Evolutionary conservation across 176 grass and related monocot species (phyloP), one percentile per base, ranked within the genome.

Genomic region (Oropetium thomaeum): DNA sequence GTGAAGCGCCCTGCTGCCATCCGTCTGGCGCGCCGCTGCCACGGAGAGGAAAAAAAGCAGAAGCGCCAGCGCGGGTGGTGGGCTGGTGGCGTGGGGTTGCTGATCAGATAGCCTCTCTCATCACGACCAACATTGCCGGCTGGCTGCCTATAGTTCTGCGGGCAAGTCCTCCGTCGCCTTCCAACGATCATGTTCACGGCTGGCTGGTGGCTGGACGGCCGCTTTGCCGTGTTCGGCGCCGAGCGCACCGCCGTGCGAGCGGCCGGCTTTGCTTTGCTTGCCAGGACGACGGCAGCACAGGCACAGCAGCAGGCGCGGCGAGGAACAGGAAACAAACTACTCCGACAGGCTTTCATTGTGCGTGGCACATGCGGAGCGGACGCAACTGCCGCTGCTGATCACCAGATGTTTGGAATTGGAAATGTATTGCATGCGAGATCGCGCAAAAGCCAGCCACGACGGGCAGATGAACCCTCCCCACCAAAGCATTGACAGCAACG

Each of bases 191-290:
- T 19, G n/a, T n/a, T n/a, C n/a, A n/a, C n/a, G n/a, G n/a, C n/a
- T n/a, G n/a, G n/a, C n/a, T n/a, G 2, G 22, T 2, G 48, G 6
- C 1, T 52, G 5, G 20, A 0, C 48, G 12, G 26, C 70, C 15
- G 47, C 73, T 51, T n/a, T 19, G 58, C 73, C 73, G 39, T 67
- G 13, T 44, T 54, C 79, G 40, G 68, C 60, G 85, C 85, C 79
- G 73, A 30, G 72, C 76, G 69, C 8, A 7, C 52, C 64, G 62
- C 70, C 48, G 70, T 54, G 70, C 49, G 34, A 8, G 22, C 52
- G 52, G 3, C 2, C 52, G 53, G 53, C 53, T 27, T 53, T 27
- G 23, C 17, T 27, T 26, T 53, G 65, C 53, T 29, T 3, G 66
- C 11, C 66, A 5, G 39, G 6, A 17, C 20, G 43, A 47, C 67